Percentiles rank a stretch among this genome's conserved stretches.
phyloP scores from a whole-genome alignment of 2,329 filamentous ascomycete genomes.

The Grosmannia penicillata region DNA sequence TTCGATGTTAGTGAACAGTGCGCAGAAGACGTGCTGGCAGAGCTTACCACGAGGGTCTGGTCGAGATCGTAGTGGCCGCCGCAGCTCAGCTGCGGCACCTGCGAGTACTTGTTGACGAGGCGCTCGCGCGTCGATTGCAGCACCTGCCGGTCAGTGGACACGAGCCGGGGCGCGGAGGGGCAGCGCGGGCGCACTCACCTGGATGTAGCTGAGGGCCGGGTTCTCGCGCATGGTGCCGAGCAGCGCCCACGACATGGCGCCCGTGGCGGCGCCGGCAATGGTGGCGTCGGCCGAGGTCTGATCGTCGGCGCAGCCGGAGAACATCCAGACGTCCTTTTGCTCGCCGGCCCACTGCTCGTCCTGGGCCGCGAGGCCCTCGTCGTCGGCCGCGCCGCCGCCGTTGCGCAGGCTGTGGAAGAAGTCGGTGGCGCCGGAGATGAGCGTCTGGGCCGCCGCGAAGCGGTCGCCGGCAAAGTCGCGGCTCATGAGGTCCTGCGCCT shows the following conservation, averaged over 20 bases:
- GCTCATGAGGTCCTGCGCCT: constrained; percentile 32
- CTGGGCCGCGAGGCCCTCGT: constrained; percentile 27
- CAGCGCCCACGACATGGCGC: constrained; percentile 25
- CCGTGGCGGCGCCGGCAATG: constrained; percentile 19
- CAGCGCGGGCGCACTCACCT: too few relatives aligned
- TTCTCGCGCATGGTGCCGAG: constrained; percentile 18
- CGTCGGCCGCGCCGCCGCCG: constrained; percentile 14
- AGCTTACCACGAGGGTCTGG: constrained; percentile 11
- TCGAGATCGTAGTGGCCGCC: constrained; percentile 16
- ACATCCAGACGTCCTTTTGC: constrained; percentile 26
- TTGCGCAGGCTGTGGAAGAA: constrained; percentile 38
- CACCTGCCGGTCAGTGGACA: constrained; percentile 7
- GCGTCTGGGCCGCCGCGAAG: constrained; percentile 31
- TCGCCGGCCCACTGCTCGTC: constrained; percentile 24
- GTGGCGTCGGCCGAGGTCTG: constrained; percentile 24
- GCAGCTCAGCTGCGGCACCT: constrained; percentile 15
- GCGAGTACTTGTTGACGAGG: constrained; percentile 13
- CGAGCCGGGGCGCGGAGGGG: too few relatives aligned
- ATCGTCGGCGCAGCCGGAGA: constrained; percentile 23
- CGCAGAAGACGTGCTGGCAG: constrained; percentile 12
- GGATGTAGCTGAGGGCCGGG: constrained; percentile 17
- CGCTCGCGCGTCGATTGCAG: constrained; percentile 12
- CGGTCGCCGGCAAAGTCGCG: constrained; percentile 31
- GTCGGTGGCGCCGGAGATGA: constrained; percentile 35
- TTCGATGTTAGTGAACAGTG: not conserved